Evolutionary conservation across 306 rosid genomes (phyloP).

Genomic region (Vigna unguiculata): DNA sequence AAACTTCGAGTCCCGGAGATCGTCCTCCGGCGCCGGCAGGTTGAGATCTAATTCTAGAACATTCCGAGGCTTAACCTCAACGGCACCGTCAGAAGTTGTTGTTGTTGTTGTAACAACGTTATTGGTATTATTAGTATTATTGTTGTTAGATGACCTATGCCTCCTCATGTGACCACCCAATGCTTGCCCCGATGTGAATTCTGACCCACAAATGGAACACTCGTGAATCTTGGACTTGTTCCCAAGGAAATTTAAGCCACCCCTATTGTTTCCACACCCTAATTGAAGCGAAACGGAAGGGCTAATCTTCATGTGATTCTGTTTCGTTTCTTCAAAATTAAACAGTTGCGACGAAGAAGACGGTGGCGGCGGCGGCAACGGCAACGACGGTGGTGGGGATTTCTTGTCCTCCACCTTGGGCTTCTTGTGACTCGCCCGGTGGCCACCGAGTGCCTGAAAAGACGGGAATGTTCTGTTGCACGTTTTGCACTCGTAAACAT

Average conservation of each 20-base stretch:
- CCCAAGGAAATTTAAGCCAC: background rate
- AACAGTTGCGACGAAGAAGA: background rate
- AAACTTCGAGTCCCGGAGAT: conserved; percentile 64
- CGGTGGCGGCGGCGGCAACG: background rate
- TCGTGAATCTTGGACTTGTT: conserved; percentile 71
- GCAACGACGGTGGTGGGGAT: background rate
- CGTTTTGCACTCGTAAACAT: conserved; percentile 84
- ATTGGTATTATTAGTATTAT: background rate
- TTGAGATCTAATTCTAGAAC: conserved; percentile 80
- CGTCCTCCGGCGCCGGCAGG: conserved; percentile 93
- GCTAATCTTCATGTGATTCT: conserved; percentile 7
- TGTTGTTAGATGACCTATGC: conserved; percentile 57
- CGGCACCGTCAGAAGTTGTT: background rate
- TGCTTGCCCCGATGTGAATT: conserved; percentile 90
- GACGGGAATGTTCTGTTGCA: conserved; percentile 87
- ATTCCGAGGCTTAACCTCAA: conserved; percentile 50
- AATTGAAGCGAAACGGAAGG: conserved; percentile 43
- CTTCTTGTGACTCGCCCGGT: conserved; percentile 92
- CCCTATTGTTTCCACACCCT: conserved; percentile 21
- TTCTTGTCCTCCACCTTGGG: conserved; percentile 55
- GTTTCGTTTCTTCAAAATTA: conserved; percentile 40
- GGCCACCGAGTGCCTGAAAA: conserved; percentile 99
- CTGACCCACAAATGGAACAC: conserved; percentile 92
- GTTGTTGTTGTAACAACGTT: background rate
- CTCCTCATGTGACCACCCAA: conserved; percentile 97